Evolutionary conservation across 345 rosid species (phyloP), one percentile per base, ranked within the genome.

Genomic region (Hibiscus trionum): DNA sequence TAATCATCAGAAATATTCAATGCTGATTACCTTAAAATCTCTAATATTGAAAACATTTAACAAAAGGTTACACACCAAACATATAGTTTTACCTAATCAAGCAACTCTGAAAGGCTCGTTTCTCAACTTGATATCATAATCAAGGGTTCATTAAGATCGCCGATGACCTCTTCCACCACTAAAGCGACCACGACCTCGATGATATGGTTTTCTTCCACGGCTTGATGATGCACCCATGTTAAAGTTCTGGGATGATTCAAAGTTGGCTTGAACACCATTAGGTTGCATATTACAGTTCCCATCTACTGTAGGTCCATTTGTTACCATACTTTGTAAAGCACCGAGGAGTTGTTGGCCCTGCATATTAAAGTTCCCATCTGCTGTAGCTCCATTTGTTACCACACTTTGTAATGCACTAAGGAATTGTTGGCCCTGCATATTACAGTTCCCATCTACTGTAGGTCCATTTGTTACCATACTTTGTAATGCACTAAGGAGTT

Each of bases 161-260:
- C n/a, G 66, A 61, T n/a, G 74, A 71, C 58, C 74, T 60, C 57
- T 71, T 71, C 74, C 39, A 4, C 74, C 74, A 21, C 4, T n/a
- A 42, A 39, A 58, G 3, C 73, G 66, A 21, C 88, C 83, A 1
- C 63, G 15, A 11, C 88, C 83, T 1, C 86, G 72, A 2, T 75
- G 83, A 55, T 71, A 73, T 35, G 77, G 76, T 76, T 73, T 79
- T 83, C 82, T 82, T 71, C 88, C 90, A 8, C 69, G 80, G 29
- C 67, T 60, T 26, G 87, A 76, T 70, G 86, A 71, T 37, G 84
- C 74, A 37, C 88, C 82, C 8, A 5, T 7, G 58, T 75, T 85
- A 68, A 86, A 82, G 37, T 79, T 83, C 76, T 77, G 86, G 58
- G 81, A 78, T 50, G 80, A 71, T 74, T 75, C 80, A 39, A 52